Evolutionary conservation across 805 yeast genomes (phyloP), one percentile per base, ranked within the genome.

Genomic region (Saccharomycopsis amapae): DNA sequence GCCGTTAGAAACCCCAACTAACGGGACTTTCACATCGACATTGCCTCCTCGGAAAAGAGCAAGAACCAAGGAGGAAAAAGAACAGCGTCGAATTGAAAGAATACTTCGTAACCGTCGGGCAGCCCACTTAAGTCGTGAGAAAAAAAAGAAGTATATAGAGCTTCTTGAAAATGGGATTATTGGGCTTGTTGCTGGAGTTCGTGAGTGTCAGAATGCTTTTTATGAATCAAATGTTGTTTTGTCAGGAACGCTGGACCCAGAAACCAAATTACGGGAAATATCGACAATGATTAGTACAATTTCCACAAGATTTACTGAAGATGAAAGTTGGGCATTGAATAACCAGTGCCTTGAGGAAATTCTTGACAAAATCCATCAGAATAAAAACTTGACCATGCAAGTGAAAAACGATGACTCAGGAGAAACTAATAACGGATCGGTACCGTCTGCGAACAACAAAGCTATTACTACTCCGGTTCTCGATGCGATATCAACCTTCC

Each of bases 1-100:
- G 17, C 17, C 10, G 5, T 7, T n/a, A n/a, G 34, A 31, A 9
- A n/a, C 17, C 15, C 34, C 34, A 31, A 31, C 15, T 13, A 19
- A 35, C 20, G 38, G 18, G 17, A 5, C 34, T 5, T 31, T 31
- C 34, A 9, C 34, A 5, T 9, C 34, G 10, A 31, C 34, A 13
- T 31, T 90, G 50, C 96, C 97, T 22, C 97, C 97, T 42, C 76
- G 97, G 51, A 93, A 93, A 69, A 78, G 97, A 56, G 97, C 98
- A 4, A 86, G 85, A 71, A 93, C 98, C 28, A 76, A 85, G 55
- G 96, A 89, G 66, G 97, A 90, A 67, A 93, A 90, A 68, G 97
- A 93, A 64, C 97, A 90, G 67, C 81, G 97, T 54, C 75, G 96
- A 41, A 78, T 89, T 45, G 97, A 93, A 66, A 73, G 98, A 44